Evolutionary conservation across 1,284 basidiomycete genomes (phyloP).

Genomic region (Trichosporon sp.): DNA sequence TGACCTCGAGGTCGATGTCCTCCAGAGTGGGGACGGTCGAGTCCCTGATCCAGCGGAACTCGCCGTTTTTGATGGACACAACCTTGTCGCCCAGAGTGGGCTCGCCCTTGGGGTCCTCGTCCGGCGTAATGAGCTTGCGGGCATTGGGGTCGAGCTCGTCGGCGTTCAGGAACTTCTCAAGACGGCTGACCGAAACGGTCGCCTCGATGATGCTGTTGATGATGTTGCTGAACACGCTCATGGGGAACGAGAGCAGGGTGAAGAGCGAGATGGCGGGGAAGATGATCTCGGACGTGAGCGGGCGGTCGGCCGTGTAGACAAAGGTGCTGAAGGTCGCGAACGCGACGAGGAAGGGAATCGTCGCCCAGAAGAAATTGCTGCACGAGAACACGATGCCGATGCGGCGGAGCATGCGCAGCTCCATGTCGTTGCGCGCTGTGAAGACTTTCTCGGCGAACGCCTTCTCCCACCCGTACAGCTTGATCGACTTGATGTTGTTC

Average conservation of each 20-base stretch:
- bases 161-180: conserved; percentile 70
- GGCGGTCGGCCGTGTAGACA: conserved; percentile 62
- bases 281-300: conserved; percentile 83
- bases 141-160: conserved; percentile 77
- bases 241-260: conserved; percentile 80
- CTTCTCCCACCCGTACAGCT: conserved; percentile 65
- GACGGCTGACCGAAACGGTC: conserved; percentile 73
- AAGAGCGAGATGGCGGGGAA: conserved; percentile 94
- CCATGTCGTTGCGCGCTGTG: conserved; percentile 75
- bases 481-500: conserved; percentile 77
- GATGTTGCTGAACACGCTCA: conserved; percentile 61
- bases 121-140: conserved; percentile 52
- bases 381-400: conserved; percentile 64
- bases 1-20: conserved; percentile 68
- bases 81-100: conserved; percentile 64
- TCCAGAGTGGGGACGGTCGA: conserved; percentile 63
- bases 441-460: conserved; percentile 69
- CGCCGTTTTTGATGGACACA: conserved; percentile 65
- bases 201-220: conserved; percentile 55
- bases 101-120: conserved; percentile 50
- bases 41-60: conserved; percentile 69
- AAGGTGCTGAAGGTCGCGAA: conserved; percentile 81
- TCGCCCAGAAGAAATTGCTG: conserved; percentile 39
- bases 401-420: conserved; percentile 72
- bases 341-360: conserved; percentile 63